phyloP scores from a whole-genome alignment of 1,139 yeast species.

The Suzukiozyma palmioleophila region DNA sequence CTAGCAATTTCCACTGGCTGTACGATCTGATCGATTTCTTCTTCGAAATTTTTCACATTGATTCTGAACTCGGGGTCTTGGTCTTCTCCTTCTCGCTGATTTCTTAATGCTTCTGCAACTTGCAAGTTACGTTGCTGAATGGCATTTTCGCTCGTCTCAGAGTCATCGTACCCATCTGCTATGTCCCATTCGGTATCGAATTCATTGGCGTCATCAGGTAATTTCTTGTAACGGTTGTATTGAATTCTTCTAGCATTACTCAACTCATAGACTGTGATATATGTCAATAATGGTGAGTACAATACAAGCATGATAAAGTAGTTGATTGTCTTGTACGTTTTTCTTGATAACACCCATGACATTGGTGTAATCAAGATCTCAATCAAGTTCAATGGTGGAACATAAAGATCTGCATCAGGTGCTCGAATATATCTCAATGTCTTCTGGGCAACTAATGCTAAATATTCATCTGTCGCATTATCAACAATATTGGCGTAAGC shows the following conservation, averaged over 20 bases:
- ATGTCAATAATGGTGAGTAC: slow-evolving; percentile 62
- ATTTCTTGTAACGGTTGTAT: slow-evolving; percentile 63
- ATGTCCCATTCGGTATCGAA: slow-evolving; percentile 77
- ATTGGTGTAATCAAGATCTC: slow-evolving; percentile 49
- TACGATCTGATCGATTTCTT: slow-evolving; percentile 40
- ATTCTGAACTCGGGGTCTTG: slow-evolving; percentile 68
- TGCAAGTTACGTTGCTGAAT: slow-evolving; percentile 37
- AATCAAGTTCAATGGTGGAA: slow-evolving; percentile 78
- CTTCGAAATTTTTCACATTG: slow-evolving; percentile 44
- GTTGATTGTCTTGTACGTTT: slow-evolving; percentile 33
- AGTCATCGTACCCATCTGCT: slow-evolving; percentile 64
- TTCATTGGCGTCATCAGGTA: slow-evolving; percentile 80
- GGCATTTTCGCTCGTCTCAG: slow-evolving; percentile 34
- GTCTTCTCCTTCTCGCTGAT: slow-evolving; percentile 60
- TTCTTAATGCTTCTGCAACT: slow-evolving; percentile 34
- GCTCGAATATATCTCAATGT: slow-evolving; percentile 82
- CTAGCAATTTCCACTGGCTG: slow-evolving; percentile 59
- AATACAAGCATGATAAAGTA: slow-evolving; percentile 56
- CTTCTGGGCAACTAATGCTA: slow-evolving; percentile 81
- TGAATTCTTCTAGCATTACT: slow-evolving; percentile 63
- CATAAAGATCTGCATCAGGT: slow-evolving; percentile 81
- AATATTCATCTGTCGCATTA: slow-evolving; percentile 67
- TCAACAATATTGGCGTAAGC: slow-evolving; percentile 80
- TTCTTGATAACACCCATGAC: slow-evolving; percentile 22
- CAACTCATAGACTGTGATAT: slow-evolving; percentile 62